Base-by-base conservation (phyloP, 495 filamentous ascomycete species). In the Bombardia bombarda region DNA sequence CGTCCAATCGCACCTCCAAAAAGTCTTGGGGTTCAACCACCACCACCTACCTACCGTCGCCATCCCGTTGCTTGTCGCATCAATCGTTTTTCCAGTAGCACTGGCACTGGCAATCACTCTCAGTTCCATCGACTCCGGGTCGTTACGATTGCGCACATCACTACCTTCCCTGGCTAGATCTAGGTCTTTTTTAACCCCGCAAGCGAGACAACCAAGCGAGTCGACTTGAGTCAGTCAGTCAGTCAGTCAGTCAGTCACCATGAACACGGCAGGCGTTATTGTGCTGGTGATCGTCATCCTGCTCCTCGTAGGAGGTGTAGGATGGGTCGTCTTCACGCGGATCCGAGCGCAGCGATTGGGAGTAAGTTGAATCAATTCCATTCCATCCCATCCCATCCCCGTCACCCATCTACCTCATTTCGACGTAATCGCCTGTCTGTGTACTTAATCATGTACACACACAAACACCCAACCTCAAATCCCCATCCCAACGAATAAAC, bases 331-430 rank as follows among this genome's bases (percentile, higher is more conserved):
- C 46, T 80, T 72, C 50, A 71, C 74, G 1, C 78, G 79, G 46
- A 51, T 79, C 32, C 75, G 75, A 46, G 82, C 83, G 30, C 65
- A 74, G 35, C 70, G 74, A 10, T 63, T 83, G 26, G 83, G 83
- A 33, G 70, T 74, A 61, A 53, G 70, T 67, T 32, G 46, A 14
- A 18, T 17, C 32, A 31, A 18, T 35, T 41, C 32, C n/a, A 35
- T 9, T 34, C 34, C 43, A 17, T 22, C 32, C n/a, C 28, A 32
- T 30, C 23, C 38, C 25, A 37, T 17, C 17, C 8, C 36, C 18
- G 22, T 37, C 16, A 14, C 10, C 19, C 18, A 24, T 18, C 7
- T 31, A 5, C 28, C n/a, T 16, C 23, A 23, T 19, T 7, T 31
- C 18, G 9, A 4, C 19, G 6, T 25, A 6, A 2, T 25, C 30